Percentiles rank a stretch among this genome's conserved stretches.
Evolutionary conservation across 768 basidiomycete genomes (phyloP).

Genomic region (Psilocybe cubensis): DNA sequence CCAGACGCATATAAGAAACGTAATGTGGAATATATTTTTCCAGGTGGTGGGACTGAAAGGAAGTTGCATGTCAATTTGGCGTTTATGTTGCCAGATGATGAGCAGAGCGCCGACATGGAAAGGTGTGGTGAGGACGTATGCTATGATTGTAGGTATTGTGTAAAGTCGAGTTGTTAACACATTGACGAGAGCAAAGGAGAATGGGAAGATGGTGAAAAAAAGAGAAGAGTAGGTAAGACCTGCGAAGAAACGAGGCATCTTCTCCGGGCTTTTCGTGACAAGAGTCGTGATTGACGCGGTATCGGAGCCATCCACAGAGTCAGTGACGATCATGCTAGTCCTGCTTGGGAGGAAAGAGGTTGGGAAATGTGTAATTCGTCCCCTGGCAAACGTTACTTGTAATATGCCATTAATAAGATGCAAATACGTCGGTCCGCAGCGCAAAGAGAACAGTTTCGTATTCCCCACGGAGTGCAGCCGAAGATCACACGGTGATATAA

Average conservation of each 20-base stretch:
- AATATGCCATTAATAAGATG: too few species aligned
- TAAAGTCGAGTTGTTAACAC: conserved; percentile 10
- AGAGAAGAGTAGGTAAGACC: conserved; percentile 14
- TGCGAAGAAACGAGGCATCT: conserved; percentile 13
- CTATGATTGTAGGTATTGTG: conserved; percentile 14
- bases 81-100: conserved; percentile 15
- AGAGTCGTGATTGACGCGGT: conserved; percentile 13
- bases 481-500: too few species aligned
- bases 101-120: conserved; percentile 17
- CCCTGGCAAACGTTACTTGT: neutral
- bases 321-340: conserved; percentile 13
- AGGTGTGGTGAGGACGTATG: conserved; percentile 16
- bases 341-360: neutral
- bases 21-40: conserved; percentile 7
- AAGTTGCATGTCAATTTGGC: conserved; percentile 12
- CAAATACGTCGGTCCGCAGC: too few species aligned
- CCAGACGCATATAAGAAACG: conserved; percentile 5
- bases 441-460: too few species aligned
- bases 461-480: too few species aligned
- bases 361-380: neutral
- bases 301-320: conserved; percentile 12
- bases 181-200: conserved; percentile 14
- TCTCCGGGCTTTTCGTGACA: conserved; percentile 4
- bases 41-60: conserved; percentile 11
- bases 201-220: conserved; percentile 12